These are phyloP conservation scores for Russula griseocarnosa DNA, from an alignment of 768 basidiomycete genomes.

Conservation along the genomic window DNA sequence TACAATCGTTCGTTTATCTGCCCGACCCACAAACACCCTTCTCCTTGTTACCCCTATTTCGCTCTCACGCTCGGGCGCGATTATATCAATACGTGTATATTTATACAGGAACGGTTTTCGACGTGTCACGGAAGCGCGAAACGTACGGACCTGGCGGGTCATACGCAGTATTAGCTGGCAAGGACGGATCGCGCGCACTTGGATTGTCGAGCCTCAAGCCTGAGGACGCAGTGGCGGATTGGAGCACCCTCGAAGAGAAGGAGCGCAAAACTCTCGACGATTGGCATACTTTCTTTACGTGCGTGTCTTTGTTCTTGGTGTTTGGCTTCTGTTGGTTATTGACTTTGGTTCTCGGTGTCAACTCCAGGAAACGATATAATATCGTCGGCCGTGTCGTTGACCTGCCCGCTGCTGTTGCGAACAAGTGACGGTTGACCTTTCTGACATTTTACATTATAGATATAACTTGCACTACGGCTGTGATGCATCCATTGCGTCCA, in stretches of 20 bases:
- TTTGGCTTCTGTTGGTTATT: background rate
- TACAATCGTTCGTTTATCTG: slow-evolving; percentile 30
- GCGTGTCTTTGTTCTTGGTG: slow-evolving; percentile 37
- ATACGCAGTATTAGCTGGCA: slow-evolving; percentile 87
- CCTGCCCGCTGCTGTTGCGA: slow-evolving; percentile 40
- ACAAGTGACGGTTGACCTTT: slow-evolving; percentile 29
- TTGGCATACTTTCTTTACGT: slow-evolving; percentile 87
- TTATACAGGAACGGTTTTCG: slow-evolving; percentile 76
- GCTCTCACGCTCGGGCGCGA: background rate
- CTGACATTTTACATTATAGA: background rate
- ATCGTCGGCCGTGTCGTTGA: slow-evolving; percentile 74
- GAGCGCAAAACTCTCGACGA: slow-evolving; percentile 81
- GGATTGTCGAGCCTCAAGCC: slow-evolving; percentile 84
- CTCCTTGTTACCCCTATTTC: background rate
- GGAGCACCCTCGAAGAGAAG: slow-evolving; percentile 63
- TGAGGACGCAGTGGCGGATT: slow-evolving; percentile 87
- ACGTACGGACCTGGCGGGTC: slow-evolving; percentile 82
- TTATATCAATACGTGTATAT: background rate
- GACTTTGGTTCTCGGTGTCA: background rate
- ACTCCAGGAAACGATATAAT: slow-evolving; percentile 74
- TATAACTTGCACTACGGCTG: background rate
- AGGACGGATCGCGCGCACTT: slow-evolving; percentile 85
- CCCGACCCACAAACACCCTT: background rate
- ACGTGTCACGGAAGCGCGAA: slow-evolving; percentile 79
- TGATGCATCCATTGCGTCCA: background rate